A percentile compares a stretch with the other conserved stretches of the same genome.
Evolutionary conservation across 139 green algal genomes (phyloP).

Genomic region (Coelastrella sp.): DNA sequence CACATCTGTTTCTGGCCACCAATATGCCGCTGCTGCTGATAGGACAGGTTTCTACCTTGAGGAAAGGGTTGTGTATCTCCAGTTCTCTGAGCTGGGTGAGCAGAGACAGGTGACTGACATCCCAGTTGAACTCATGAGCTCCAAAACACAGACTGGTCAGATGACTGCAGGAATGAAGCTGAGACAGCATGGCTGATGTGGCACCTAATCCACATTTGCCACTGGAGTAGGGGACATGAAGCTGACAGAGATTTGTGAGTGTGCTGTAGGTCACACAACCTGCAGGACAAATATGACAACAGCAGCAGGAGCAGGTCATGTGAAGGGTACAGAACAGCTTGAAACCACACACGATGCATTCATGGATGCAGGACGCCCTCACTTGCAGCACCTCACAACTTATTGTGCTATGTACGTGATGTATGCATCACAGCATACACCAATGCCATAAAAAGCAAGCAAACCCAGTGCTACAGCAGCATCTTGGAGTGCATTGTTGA

Average conservation of each 20-base stretch:
- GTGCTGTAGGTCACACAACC: constrained; percentile 11
- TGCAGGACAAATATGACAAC: background rate
- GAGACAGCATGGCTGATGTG: background rate
- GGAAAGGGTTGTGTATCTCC: constrained; percentile 43
- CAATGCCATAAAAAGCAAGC: too few species aligned
- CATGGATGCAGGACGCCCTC: too few species aligned
- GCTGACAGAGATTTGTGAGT: constrained; percentile 16
- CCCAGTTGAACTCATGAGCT: constrained; percentile 25
- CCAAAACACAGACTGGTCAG: constrained; percentile 11
- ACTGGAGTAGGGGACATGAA: constrained; percentile 21
- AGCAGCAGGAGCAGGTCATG: background rate
- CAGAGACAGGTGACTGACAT: background rate
- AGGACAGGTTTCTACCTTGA: background rate
- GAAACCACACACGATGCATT: too few species aligned
- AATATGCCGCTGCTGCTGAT: background rate
- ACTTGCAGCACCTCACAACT: too few species aligned
- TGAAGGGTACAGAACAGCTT: too few species aligned
- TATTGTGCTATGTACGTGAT: too few species aligned
- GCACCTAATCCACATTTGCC: background rate
- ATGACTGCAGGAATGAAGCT: background rate
- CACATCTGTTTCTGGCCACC: background rate
- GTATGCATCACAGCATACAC: too few species aligned
- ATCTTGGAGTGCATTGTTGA: too few species aligned
- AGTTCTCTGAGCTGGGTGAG: background rate
- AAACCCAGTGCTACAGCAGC: background rate